Evolutionary conservation across 139 green algal species (phyloP).

Genomic region (Tetraselmis striata): DNA sequence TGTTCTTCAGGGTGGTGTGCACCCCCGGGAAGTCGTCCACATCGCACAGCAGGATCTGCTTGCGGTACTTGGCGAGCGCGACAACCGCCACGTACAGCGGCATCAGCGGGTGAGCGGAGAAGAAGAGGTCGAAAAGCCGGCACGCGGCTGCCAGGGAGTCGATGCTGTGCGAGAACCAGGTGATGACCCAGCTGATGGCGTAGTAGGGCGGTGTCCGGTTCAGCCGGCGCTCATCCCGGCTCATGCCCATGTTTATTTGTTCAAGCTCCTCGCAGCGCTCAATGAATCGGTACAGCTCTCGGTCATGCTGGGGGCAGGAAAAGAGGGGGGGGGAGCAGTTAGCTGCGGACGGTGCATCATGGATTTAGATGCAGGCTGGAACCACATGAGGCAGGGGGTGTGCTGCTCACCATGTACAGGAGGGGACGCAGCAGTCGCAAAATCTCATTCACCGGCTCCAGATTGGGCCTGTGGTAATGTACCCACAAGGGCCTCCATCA

Average conservation of each 20-base stretch:
- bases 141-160: constrained; percentile 32
- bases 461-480: constrained; percentile 27
- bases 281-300: constrained; percentile 5
- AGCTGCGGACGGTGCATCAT: too few species aligned
- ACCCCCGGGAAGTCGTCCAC: constrained; percentile 44
- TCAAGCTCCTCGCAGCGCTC: not conserved
- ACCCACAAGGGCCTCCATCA: too few species aligned
- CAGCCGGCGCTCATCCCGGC: not conserved
- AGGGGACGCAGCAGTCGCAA: constrained; percentile 58
- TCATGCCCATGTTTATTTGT: not conserved
- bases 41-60: constrained; percentile 38
- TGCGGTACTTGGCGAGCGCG: constrained; percentile 34
- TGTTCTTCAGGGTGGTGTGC: constrained; percentile 52
- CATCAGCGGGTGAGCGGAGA: constrained; percentile 79
- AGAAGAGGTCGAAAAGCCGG: constrained; percentile 85
- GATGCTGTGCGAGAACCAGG: constrained; percentile 84
- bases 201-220: constrained; percentile 29
- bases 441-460: constrained; percentile 62
- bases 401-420: constrained; percentile 28
- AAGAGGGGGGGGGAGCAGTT: not conserved
- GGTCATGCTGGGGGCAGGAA: not conserved
- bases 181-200: constrained; percentile 68
- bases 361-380: too few species aligned
- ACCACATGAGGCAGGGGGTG: too few species aligned
- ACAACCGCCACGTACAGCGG: constrained; percentile 79